phyloP scores from a whole-genome alignment of 129 eudicot species.

The Escallonia herrerae region DNA sequence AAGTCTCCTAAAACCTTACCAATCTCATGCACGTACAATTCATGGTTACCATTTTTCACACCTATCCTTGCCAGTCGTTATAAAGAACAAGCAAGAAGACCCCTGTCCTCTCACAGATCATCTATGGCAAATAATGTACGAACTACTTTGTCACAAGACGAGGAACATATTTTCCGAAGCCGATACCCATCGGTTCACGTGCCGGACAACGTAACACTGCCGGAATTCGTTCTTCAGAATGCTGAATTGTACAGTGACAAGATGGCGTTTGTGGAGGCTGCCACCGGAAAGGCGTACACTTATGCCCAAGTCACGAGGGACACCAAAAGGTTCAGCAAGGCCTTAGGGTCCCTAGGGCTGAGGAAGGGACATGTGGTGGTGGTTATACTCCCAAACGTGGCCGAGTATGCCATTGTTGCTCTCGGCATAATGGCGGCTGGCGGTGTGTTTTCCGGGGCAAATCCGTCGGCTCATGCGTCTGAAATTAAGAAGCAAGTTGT shows the following conservation, averaged over 20 bases:
- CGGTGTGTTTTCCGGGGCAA: slow-evolving; percentile 80
- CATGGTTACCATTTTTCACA: not conserved
- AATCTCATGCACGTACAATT: slow-evolving; percentile 12
- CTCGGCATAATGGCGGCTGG: slow-evolving; percentile 97
- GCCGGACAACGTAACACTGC: slow-evolving; percentile 62
- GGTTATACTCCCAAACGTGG: slow-evolving; percentile 74
- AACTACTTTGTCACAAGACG: slow-evolving; percentile 3
- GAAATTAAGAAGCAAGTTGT: slow-evolving; percentile 82
- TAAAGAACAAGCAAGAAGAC: not conserved
- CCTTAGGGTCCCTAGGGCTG: slow-evolving; percentile 79
- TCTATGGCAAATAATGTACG: slow-evolving; percentile 23
- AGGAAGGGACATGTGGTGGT: slow-evolving; percentile 78
- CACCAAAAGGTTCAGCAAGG: slow-evolving; percentile 71
- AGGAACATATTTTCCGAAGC: slow-evolving; percentile 63
- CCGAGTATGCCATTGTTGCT: slow-evolving; percentile 74
- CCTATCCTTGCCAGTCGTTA: slow-evolving; percentile 8
- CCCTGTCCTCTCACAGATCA: not conserved
- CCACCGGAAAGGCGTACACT: slow-evolving; percentile 57
- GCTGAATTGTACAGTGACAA: slow-evolving; percentile 51
- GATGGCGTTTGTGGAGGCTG: slow-evolving; percentile 72
- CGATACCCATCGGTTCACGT: slow-evolving; percentile 53
- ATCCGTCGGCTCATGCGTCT: slow-evolving; percentile 57
- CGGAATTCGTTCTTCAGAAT: slow-evolving; percentile 72
- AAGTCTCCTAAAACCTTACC: slow-evolving; percentile 23
- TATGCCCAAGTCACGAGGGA: slow-evolving; percentile 67